Percentiles rank a stretch among this genome's conserved stretches.
Evolutionary conservation across 202 grass and related monocot genomes (phyloP).

Genomic region (Carex sylvatica): DNA sequence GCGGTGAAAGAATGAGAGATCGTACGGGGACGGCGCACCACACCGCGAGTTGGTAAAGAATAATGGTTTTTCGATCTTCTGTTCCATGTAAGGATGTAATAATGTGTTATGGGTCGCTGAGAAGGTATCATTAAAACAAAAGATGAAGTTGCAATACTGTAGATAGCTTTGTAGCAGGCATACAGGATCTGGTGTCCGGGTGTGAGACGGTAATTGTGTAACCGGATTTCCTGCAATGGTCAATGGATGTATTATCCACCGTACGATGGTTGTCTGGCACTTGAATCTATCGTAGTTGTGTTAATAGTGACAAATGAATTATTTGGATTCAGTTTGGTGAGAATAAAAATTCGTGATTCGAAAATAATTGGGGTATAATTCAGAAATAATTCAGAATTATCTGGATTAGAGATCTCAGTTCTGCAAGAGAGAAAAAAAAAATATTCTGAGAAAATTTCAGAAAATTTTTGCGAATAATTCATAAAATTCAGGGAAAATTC

Average conservation of each 20-base stretch:
- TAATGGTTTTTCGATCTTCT: not conserved
- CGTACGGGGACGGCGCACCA: not conserved
- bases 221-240: not conserved
- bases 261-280: not conserved
- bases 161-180: not conserved
- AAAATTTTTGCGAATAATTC: too few species aligned
- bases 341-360: too few species aligned
- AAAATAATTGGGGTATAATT: too few species aligned
- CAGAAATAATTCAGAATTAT: too few species aligned
- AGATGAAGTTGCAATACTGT: not conserved
- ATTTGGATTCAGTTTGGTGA: too few species aligned
- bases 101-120: not conserved
- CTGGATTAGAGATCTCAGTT: too few species aligned
- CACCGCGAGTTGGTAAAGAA: not conserved
- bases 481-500: too few species aligned
- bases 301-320: too few species aligned
- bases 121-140: too few species aligned
- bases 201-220: not conserved
- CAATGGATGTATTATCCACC: not conserved
- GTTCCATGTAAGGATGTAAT: not conserved
- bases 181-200: not conserved
- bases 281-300: too few species aligned
- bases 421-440: too few species aligned
- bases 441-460: too few species aligned
- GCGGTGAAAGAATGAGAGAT: not conserved